A percentile compares a stretch with the other conserved stretches of the same genome.
These are phyloP conservation scores for Hemisphaericaspora xylofermentans DNA, from an alignment of 1,139 yeast genomes.

Conservation along the genomic window DNA sequence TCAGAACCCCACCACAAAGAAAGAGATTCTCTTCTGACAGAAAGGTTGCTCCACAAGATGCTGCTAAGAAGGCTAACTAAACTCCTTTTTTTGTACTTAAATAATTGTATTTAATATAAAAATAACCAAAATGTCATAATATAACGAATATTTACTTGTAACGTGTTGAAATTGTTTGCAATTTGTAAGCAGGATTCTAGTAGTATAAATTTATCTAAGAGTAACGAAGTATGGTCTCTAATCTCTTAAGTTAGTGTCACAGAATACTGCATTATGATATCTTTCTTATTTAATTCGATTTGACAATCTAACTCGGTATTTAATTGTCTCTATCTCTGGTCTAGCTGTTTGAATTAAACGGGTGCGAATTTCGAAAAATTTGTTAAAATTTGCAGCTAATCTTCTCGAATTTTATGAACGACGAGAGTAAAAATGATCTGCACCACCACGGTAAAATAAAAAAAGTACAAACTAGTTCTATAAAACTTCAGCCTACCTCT, in stretches of 20 bases:
- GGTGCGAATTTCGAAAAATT: background rate
- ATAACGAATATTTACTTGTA: background rate
- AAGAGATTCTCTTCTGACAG: constrained; percentile 96
- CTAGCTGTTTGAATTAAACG: background rate
- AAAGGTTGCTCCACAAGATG: constrained; percentile 96
- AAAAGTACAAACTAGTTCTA: too few species aligned
- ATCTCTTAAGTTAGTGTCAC: too few species aligned
- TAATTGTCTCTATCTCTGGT: background rate
- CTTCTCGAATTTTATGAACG: too few species aligned
- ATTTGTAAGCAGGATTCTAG: background rate
- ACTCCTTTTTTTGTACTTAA: constrained; percentile 3
- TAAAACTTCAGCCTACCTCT: too few species aligned
- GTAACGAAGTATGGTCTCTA: too few species aligned
- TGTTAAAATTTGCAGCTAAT: background rate
- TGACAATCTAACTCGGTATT: too few species aligned
- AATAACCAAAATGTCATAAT: constrained; percentile 5
- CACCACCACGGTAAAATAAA: too few species aligned
- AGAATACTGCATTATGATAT: too few species aligned
- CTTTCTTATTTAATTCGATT: too few species aligned
- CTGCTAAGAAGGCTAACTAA: constrained; percentile 83
- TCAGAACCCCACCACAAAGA: constrained; percentile 99
- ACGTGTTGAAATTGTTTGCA: too few species aligned
- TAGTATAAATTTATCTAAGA: background rate
- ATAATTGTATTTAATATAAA: constrained; percentile 7
- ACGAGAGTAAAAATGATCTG: too few species aligned